phyloP scores from a whole-genome alignment of 2,329 filamentous ascomycete species.

The Fonsecaea multimorphosa region DNA sequence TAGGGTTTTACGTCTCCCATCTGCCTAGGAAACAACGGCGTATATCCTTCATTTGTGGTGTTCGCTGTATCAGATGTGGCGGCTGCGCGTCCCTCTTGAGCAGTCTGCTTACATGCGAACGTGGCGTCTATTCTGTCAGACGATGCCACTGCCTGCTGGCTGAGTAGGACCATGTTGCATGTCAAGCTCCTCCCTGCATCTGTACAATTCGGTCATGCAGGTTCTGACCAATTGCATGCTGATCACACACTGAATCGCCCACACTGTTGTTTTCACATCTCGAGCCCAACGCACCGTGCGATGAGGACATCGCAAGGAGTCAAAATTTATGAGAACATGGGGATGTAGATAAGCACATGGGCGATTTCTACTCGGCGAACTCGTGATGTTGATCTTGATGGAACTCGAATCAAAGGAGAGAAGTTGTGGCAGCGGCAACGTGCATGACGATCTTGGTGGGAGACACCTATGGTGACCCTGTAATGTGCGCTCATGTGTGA shows the following conservation, averaged over 20 bases:
- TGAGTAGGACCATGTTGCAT: not conserved
- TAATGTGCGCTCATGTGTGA: not conserved
- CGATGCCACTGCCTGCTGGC: too few relatives aligned
- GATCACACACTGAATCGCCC: not conserved
- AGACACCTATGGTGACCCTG: not conserved
- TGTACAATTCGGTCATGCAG: not conserved
- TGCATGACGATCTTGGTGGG: constrained; percentile 9
- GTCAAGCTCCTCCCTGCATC: not conserved
- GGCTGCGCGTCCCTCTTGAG: too few relatives aligned
- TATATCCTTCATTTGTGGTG: too few relatives aligned
- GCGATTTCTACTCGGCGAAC: not conserved
- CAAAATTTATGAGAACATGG: not conserved
- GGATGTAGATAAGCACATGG: not conserved
- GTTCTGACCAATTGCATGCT: not conserved
- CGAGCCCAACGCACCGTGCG: not conserved
- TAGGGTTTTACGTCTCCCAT: too few relatives aligned
- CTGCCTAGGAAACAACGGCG: too few relatives aligned
- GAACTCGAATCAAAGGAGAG: not conserved
- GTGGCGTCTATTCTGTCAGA: too few relatives aligned
- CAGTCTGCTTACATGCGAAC: too few relatives aligned
- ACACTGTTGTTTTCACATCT: not conserved
- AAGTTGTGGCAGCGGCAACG: not conserved
- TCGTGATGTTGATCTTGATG: not conserved
- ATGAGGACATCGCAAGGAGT: not conserved
- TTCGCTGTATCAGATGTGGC: too few relatives aligned